A percentile compares a stretch with the other conserved stretches of the same genome.
phyloP scores from a whole-genome alignment of 2,329 filamentous ascomycete species.

The Fusarium tricinctum region DNA sequence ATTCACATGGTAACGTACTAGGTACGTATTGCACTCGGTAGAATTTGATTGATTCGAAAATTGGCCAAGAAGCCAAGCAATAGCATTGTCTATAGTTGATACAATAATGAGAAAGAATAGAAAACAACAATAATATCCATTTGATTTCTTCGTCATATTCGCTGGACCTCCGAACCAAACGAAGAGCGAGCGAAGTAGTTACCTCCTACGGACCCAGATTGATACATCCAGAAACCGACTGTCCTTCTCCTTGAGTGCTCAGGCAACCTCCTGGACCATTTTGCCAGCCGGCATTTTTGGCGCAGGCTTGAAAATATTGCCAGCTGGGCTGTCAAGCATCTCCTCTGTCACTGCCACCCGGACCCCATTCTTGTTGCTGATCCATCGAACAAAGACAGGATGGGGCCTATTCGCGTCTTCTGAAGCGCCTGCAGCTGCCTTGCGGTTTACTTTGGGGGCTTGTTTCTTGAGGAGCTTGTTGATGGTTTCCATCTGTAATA shows the following conservation, averaged over 20 bases:
- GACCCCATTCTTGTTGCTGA: slow-evolving; percentile 75
- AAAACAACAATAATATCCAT: slow-evolving; percentile 11
- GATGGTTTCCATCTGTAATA: slow-evolving; percentile 83
- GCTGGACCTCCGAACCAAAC: background rate
- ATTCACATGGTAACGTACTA: too few relatives aligned
- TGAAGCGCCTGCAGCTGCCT: slow-evolving; percentile 58
- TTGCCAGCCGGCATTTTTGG: slow-evolving; percentile 57
- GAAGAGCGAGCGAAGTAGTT: background rate
- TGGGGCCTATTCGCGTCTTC: slow-evolving; percentile 65
- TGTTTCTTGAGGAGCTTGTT: slow-evolving; percentile 91
- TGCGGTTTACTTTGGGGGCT: slow-evolving; percentile 78
- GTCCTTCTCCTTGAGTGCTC: background rate
- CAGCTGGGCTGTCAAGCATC: slow-evolving; percentile 74
- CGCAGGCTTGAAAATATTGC: slow-evolving; percentile 66
- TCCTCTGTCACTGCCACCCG: slow-evolving; percentile 76
- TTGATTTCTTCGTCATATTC: slow-evolving; percentile 5
- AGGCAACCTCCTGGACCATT: slow-evolving; percentile 69
- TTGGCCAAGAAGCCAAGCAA: background rate
- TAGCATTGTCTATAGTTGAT: slow-evolving; percentile 12
- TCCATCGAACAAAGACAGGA: slow-evolving; percentile 77
- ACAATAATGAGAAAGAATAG: background rate
- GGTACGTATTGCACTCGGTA: too few relatives aligned
- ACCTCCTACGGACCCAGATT: background rate
- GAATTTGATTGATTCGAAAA: background rate
- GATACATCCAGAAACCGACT: background rate